Conservation (phyloP, 1,284 basidiomycete species). For the Tilletia indica region DNA sequence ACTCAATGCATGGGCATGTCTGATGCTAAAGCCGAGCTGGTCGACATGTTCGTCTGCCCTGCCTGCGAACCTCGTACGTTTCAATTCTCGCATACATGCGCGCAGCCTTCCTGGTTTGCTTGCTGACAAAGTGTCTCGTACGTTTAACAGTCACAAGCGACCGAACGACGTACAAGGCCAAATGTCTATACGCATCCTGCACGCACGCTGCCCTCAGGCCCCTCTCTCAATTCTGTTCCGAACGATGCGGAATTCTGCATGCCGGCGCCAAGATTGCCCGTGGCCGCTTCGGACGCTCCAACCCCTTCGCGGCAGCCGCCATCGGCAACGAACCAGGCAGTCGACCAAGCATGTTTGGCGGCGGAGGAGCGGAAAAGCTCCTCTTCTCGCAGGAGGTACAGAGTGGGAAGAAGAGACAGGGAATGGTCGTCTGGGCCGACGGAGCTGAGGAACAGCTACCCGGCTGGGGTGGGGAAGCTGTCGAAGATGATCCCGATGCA, state of each 20-base stretch:
- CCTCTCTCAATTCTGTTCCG: conserved; percentile 45
- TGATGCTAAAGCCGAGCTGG: conserved; percentile 36
- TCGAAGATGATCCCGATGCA: neutral
- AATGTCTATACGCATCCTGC: conserved; percentile 33
- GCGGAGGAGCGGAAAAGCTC: conserved; percentile 18
- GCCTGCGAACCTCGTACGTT: conserved; percentile 32
- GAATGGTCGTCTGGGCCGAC: conserved; percentile 23
- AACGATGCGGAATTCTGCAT: conserved; percentile 36
- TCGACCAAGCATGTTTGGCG: conserved; percentile 15
- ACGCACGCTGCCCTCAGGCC: conserved; percentile 32
- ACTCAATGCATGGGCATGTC: conserved; percentile 38
- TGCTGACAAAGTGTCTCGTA: neutral
- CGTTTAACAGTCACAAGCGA: conserved; percentile 19
- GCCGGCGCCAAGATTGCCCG: conserved; percentile 23
- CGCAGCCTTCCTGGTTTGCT: neutral
- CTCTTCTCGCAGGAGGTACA: conserved; percentile 13
- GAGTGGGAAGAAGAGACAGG: conserved; percentile 19
- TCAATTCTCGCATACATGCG: neutral
- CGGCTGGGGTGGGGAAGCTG: neutral
- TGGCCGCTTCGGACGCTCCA: conserved; percentile 14
- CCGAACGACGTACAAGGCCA: conserved; percentile 39
- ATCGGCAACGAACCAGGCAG: neutral
- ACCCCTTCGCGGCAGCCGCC: neutral
- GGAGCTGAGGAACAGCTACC: conserved; percentile 4
- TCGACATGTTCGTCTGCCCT: conserved; percentile 46